A percentile compares a stretch with the other conserved stretches of the same genome.
Conservation (phyloP, 805 yeast species). For the Tetrapisispora namnaoensis region DNA sequence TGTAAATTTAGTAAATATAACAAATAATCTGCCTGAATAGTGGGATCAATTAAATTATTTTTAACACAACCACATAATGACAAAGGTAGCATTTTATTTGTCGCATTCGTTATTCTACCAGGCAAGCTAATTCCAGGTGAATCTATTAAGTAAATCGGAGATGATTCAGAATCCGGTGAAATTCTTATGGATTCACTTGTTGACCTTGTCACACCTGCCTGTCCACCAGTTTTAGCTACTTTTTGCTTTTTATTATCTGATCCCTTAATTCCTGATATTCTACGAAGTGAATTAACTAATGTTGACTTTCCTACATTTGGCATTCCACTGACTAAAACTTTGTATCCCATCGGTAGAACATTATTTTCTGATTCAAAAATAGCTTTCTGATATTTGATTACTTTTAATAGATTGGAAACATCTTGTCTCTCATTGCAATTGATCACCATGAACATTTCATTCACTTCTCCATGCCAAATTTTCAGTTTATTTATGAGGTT, state of each 20-base stretch:
- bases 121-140: constrained; percentile 93
- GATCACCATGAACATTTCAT: constrained; percentile 41
- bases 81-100: constrained; percentile 62
- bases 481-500: constrained; percentile 22
- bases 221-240: constrained; percentile 78
- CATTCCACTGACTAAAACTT: constrained; percentile 79
- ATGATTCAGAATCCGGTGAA: constrained; percentile 20
- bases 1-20: constrained; percentile 63
- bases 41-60: constrained; percentile 64
- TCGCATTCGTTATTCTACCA: constrained; percentile 38
- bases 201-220: constrained; percentile 81
- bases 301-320: constrained; percentile 98
- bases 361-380: constrained; percentile 33
- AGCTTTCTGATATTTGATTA: constrained; percentile 37
- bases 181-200: constrained; percentile 70
- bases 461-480: constrained; percentile 38
- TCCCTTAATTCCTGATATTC: constrained; percentile 26
- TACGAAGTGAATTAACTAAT: constrained; percentile 62
- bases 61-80: constrained; percentile 70
- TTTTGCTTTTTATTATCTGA: constrained; percentile 32
- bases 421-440: constrained; percentile 48
- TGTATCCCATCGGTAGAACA: constrained; percentile 74
- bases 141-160: constrained; percentile 61
- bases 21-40: constrained; percentile 76
- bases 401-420: constrained; percentile 40